Base-by-base conservation (phyloP, 23 red algal species). In the Gracilaria domingensis region DNA sequence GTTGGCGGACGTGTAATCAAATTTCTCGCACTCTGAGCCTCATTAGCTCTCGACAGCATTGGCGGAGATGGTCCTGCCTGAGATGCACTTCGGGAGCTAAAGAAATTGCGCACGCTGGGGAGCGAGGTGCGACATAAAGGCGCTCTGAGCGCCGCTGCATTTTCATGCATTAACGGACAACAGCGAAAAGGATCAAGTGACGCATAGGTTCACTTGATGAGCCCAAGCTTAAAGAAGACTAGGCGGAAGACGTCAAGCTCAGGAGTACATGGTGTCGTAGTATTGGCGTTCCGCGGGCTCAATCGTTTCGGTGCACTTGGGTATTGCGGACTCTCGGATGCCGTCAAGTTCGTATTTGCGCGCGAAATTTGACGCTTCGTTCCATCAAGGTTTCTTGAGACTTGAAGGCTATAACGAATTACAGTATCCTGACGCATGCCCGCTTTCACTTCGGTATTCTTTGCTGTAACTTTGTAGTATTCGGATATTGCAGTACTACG, bases 61-160 rank as follows among this genome's bases (percentile, higher is more conserved):
- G 87, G 87, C 4, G 87, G 74, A 18, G 73, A 67, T 48, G 87
- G 87, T 25, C 54, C 37, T 9, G 87, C 28, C 29, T 38, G 39
- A 69, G 49, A 35, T 56, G 54, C 37, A 80, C 24, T 45, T 59
- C 13, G 87, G 7, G 54, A 57, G 56, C 45, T 60, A 39, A 90
- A 90, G 74, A 67, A 90, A 33, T 64, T 45, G n/a, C 76, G 87
- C 18, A 79, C 74, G 21, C 7, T 37, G 29, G 71, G 37, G 24
- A 90, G 73, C 37, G 42, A 80, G 14, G 74, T 90, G 12, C 74
- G 50, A 53, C 49, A 53, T 20, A 14, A 25, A 21, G 51, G 87
- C 65, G 87, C 87, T 47, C 77, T 36, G n/a, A 54, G 71, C 42
- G 74, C 87, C 87, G 38, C 34, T 33, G 72, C 87, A 90, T 90